Conservation (phyloP, 139 green algal species). For the Ettlia oleoabundans region DNA sequence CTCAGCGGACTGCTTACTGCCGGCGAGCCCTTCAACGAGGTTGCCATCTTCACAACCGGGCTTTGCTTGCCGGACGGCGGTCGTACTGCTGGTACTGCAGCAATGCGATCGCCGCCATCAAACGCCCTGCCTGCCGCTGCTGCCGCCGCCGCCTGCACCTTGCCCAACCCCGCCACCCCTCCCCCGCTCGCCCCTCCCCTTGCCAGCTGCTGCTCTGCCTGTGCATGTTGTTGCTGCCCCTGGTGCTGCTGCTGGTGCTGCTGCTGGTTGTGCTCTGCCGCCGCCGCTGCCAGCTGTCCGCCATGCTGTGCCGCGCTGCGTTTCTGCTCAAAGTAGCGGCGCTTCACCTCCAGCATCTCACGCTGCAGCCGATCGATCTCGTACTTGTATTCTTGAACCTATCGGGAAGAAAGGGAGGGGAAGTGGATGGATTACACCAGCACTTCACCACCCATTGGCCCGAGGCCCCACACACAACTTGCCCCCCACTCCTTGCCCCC, state of each 20-base stretch:
- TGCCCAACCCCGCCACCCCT: too few relatives aligned
- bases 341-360: conserved; percentile 82
- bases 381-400: conserved; percentile 93
- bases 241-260: background rate
- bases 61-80: too few relatives aligned
- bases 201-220: too few relatives aligned
- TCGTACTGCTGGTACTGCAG: too few relatives aligned
- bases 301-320: background rate
- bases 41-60: too few relatives aligned
- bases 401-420: background rate
- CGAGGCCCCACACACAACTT: too few relatives aligned
- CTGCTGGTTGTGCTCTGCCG: background rate
- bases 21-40: background rate
- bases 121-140: too few relatives aligned
- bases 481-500: too few relatives aligned
- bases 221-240: background rate
- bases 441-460: too few relatives aligned
- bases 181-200: too few relatives aligned
- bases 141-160: too few relatives aligned
- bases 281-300: background rate
- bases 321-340: conserved; percentile 80
- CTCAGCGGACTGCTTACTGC: background rate
- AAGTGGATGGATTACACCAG: background rate
- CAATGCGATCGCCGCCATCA: too few relatives aligned
- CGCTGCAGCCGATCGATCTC: conserved; percentile 83